These are phyloP conservation scores for Asterella californica DNA, from an alignment of 225 moss, liverwort and hornwort species.

Conservation along the genomic window DNA sequence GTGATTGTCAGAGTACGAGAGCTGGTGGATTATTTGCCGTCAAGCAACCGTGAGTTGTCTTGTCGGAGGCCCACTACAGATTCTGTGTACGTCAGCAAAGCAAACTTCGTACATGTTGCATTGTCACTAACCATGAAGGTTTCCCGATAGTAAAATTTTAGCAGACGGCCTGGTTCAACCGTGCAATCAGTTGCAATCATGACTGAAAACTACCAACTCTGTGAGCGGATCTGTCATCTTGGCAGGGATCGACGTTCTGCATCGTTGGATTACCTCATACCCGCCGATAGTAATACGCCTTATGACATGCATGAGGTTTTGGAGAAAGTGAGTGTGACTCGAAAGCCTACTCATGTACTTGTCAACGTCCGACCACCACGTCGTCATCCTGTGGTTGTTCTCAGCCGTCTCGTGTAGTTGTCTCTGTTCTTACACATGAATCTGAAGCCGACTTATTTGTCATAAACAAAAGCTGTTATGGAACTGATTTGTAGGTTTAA, in stretches of 20 bases:
- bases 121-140: background rate
- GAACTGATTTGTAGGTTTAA: conserved; percentile 2
- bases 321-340: conserved; percentile 31
- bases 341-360: background rate
- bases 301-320: conserved; percentile 39
- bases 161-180: background rate
- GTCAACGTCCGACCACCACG: background rate
- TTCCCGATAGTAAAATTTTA: background rate
- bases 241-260: conserved; percentile 34
- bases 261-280: conserved; percentile 36
- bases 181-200: background rate
- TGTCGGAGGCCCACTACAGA: conserved; percentile 24
- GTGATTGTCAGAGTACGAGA: conserved; percentile 25
- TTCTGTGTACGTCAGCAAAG: conserved; percentile 19
- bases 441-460: too few relatives aligned
- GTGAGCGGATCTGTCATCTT: background rate
- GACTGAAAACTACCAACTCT: background rate
- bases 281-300: conserved; percentile 34
- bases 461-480: background rate
- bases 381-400: background rate
- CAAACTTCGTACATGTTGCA: background rate
- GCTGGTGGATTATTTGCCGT: conserved; percentile 37
- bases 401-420: background rate
- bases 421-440: too few relatives aligned
- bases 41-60: conserved; percentile 35